Base-by-base conservation (phyloP, 1,139 yeast genomes). In the Diutina mesorugosa region DNA sequence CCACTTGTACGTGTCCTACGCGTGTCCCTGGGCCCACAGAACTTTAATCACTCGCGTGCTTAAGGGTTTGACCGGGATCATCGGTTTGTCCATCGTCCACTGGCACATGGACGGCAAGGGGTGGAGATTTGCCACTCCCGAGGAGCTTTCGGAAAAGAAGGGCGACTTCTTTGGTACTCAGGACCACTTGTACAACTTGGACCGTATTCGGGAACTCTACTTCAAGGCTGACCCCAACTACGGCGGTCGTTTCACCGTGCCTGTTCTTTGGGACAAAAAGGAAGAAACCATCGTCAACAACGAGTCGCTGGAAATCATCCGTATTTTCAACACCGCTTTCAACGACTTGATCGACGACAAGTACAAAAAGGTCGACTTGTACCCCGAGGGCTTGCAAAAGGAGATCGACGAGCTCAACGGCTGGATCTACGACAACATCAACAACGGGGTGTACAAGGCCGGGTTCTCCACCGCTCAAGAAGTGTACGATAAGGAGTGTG, bases 21-120 rank as follows among this genome's bases (percentile, higher is more conserved):
- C 97, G 1, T 91, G 98, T 71, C 98, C 98, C 4, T 91, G 97
- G 90, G 98, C 98, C 1, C 96, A 90, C 67, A 80, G 98, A 60
- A 83, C 95, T 0, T 74, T 91, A 62, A 85, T 90, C 58, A 78
- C 86, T 7, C 74, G 97, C 56, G 71, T 78, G n/a, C 76, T 91
- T 62, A 90, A 90, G 72, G 97, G 97, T 2, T 76, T 93, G 61
- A 72, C 80, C 8, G 77, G 79, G 26, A 66, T 79, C 46, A 81
- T 85, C 59, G 80, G 83, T 2, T 79, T 87, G 38, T 83, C 91
- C 12, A 87, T 89, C 56, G 97, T 90, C 18, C 95, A 89, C 67
- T 90, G 96, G 91, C 84, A 82, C 64, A 78, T 90, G 85, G 96
- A 85, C 64, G 78, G 69, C 48, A 76, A 85, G 60, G 97, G 98